Conservation (phyloP, 2,329 filamentous ascomycete genomes). For the Pochonia chlamydosporia region DNA sequence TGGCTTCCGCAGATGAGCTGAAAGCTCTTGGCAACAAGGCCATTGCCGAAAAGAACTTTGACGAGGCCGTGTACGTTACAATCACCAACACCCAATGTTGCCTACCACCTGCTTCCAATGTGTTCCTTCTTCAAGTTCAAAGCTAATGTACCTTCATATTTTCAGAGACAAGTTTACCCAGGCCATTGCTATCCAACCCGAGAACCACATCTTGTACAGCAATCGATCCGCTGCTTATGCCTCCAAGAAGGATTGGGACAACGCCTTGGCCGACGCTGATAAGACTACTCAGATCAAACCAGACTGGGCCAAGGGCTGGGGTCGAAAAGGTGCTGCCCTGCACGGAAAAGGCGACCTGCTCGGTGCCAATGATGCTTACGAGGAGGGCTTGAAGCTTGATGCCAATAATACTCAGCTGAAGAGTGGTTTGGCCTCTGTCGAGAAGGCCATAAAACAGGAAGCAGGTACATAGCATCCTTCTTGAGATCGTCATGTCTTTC, state of each 20-base stretch:
- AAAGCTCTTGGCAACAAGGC: slow-evolving; percentile 99
- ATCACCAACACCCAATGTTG: neutral
- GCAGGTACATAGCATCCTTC: slow-evolving; percentile 21
- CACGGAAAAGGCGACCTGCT: slow-evolving; percentile 84
- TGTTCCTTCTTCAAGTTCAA: neutral
- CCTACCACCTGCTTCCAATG: neutral
- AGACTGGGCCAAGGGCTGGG: slow-evolving; percentile 97
- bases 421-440: slow-evolving; percentile 75
- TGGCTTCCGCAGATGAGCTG: slow-evolving; percentile 67
- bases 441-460: slow-evolving; percentile 73
- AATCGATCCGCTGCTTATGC: slow-evolving; percentile 87
- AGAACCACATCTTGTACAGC: slow-evolving; percentile 95
- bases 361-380: slow-evolving; percentile 82
- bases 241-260: slow-evolving; percentile 81
- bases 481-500: no score
- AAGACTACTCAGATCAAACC: slow-evolving; percentile 94
- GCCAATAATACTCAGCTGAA: slow-evolving; percentile 89
- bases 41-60: slow-evolving; percentile 95
- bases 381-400: slow-evolving; percentile 90
- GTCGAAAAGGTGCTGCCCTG: slow-evolving; percentile 83
- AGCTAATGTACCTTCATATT: neutral
- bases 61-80: slow-evolving; percentile 79
- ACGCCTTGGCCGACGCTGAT: slow-evolving; percentile 81
- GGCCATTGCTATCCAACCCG: slow-evolving; percentile 80
- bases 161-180: slow-evolving; percentile 85